Conservation (phyloP, 371 early-diverging fungal genomes). For the Lichtheimia ramosa region DNA sequence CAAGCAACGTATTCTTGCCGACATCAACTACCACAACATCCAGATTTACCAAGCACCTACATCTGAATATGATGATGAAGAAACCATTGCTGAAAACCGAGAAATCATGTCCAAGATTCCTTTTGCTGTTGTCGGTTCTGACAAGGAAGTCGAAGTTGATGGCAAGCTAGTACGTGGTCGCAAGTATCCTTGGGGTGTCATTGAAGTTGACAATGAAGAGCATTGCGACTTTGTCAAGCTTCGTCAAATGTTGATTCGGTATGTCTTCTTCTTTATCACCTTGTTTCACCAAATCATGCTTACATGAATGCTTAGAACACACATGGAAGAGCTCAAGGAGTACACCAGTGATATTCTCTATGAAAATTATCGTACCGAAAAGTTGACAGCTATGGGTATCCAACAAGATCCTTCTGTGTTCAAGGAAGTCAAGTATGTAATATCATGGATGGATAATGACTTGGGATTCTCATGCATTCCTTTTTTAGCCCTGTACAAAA, state of each 20-base stretch:
- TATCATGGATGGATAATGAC: constrained; percentile 2
- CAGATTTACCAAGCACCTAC: constrained; percentile 91
- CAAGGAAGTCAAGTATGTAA: constrained; percentile 65
- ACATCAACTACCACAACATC: constrained; percentile 92
- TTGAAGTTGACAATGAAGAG: constrained; percentile 92
- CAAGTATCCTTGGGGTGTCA: constrained; percentile 95
- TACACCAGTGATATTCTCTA: constrained; percentile 93
- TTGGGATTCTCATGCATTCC: constrained; percentile 17
- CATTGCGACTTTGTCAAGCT: constrained; percentile 95
- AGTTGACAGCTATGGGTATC: constrained; percentile 79
- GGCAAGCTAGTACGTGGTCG: constrained; percentile 92
- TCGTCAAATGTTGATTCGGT: constrained; percentile 83
- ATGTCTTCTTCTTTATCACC: constrained; percentile 14
- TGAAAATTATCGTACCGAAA: constrained; percentile 95
- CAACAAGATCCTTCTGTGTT: constrained; percentile 80
- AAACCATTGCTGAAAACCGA: constrained; percentile 90
- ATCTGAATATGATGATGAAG: constrained; percentile 92
- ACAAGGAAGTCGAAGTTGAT: constrained; percentile 80
- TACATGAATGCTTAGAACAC: constrained; percentile 51
- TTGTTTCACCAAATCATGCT: neutral
- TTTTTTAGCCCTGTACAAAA: constrained; percentile 69
- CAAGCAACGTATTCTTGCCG: constrained; percentile 91
- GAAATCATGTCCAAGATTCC: constrained; percentile 96
- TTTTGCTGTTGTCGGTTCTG: constrained; percentile 96
- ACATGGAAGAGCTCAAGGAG: constrained; percentile 93